Conservation (phyloP, 495 filamentous ascomycete genomes). For the Lasiosphaeriaceae sp. region DNA sequence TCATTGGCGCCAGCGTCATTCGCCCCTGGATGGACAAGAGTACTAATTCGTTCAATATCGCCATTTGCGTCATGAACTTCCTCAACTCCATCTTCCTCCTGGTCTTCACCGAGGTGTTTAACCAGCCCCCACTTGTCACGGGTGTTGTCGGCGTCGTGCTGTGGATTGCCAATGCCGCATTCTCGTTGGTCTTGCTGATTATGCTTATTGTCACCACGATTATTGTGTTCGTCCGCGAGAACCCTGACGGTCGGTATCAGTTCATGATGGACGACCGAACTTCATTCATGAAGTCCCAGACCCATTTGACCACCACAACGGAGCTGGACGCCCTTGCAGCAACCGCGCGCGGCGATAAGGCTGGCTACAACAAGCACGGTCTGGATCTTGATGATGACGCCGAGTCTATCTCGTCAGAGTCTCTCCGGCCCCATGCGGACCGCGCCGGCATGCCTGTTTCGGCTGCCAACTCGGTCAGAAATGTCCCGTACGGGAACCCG, state of each 20-base stretch:
- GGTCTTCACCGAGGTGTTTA: slow-evolving; percentile 79
- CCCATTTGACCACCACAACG: slow-evolving; percentile 73
- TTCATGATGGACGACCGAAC: slow-evolving; percentile 95
- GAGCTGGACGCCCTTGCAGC: slow-evolving; percentile 93
- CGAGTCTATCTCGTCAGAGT: slow-evolving; percentile 55
- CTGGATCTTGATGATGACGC: slow-evolving; percentile 78
- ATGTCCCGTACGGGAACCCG: slow-evolving; percentile 20
- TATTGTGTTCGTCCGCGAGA: slow-evolving; percentile 86
- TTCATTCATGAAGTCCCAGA: slow-evolving; percentile 97
- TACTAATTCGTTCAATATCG: slow-evolving; percentile 95
- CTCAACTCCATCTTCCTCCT: slow-evolving; percentile 83
- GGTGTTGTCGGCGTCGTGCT: slow-evolving; percentile 95
- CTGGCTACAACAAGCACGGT: slow-evolving; percentile 54
- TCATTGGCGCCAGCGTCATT: slow-evolving; percentile 76
- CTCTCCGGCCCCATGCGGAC: slow-evolving; percentile 24
- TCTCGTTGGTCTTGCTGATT: slow-evolving; percentile 78
- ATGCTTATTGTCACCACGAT: slow-evolving; percentile 82
- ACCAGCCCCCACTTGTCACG: slow-evolving; percentile 82
- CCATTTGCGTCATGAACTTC: slow-evolving; percentile 87
- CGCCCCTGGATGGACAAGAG: slow-evolving; percentile 99
- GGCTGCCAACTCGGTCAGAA: neutral
- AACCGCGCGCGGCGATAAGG: slow-evolving; percentile 88
- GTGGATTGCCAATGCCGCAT: slow-evolving; percentile 86
- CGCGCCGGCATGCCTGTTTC: slow-evolving; percentile 22
- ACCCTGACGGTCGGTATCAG: slow-evolving; percentile 93